phyloP scores from a whole-genome alignment of 306 rosid species.

The Rosa persica region DNA sequence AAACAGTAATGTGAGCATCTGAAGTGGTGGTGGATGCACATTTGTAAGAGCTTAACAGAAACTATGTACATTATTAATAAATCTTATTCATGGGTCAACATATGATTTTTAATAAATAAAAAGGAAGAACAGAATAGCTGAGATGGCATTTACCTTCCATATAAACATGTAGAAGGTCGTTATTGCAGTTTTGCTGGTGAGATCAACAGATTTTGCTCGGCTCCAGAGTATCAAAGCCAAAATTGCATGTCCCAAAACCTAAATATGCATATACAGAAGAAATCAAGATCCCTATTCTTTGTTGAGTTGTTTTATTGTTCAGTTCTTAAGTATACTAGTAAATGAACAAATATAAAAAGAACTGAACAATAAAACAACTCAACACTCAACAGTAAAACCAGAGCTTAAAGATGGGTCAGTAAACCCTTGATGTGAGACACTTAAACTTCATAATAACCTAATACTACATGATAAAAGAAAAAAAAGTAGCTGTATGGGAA shows the following conservation, averaged over 20 bases:
- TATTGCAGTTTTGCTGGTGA: conserved; percentile 77
- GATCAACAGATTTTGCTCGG: conserved; percentile 82
- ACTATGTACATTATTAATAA: background rate
- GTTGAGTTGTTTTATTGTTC: conserved; percentile 8
- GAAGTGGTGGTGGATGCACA: background rate
- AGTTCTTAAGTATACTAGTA: background rate
- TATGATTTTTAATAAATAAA: background rate
- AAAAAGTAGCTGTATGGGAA: background rate
- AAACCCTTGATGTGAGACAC: background rate
- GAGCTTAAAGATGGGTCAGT: background rate
- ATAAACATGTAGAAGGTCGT: conserved; percentile 94
- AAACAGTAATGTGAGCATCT: background rate
- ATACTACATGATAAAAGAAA: background rate
- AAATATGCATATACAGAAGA: conserved; percentile 28
- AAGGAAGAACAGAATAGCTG: no score
- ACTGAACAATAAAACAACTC: background rate
- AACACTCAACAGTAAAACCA: background rate
- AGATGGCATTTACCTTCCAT: conserved; percentile 69
- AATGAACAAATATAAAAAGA: background rate
- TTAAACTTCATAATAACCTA: background rate
- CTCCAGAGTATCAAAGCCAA: conserved; percentile 69
- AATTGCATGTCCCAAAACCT: conserved; percentile 72
- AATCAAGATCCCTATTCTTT: conserved; percentile 15
- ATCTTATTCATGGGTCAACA: background rate
- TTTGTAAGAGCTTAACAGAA: background rate